Conservation (phyloP, 257 asterid genomes). For the Przewalskia tangutica region DNA sequence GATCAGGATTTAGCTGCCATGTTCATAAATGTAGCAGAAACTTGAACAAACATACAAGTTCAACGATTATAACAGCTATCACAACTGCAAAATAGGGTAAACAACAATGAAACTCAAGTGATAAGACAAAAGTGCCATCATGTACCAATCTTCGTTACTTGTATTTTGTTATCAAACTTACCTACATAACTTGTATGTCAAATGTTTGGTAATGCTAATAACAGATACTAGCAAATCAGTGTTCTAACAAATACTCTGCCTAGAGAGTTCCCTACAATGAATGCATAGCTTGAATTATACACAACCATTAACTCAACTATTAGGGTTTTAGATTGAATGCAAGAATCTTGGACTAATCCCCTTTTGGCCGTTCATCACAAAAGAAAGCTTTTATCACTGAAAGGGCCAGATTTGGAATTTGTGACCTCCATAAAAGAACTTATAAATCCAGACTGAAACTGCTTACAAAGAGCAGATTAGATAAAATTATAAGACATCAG, state of each 20-base stretch:
- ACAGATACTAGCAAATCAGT: neutral
- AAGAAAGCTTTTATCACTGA: neutral
- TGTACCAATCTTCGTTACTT: neutral
- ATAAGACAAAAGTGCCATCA: neutral
- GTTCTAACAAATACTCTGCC: neutral
- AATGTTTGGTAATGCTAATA: neutral
- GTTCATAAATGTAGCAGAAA: neutral
- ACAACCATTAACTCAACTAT: neutral
- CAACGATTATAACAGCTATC: neutral
- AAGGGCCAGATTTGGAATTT: neutral
- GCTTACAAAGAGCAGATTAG: neutral
- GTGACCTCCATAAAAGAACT: neutral
- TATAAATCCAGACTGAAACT: neutral
- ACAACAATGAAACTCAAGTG: neutral
- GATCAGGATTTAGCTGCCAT: neutral
- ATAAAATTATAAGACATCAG: neutral
- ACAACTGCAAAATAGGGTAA: neutral
- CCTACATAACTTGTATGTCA: neutral
- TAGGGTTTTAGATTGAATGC: neutral
- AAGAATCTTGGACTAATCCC: neutral
- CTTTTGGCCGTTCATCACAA: neutral
- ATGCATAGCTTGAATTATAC: neutral
- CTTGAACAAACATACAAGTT: neutral
- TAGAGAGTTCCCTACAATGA: neutral
- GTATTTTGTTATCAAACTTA: neutral